Evolutionary conservation across 176 grass and related monocot species (phyloP).

Genomic region (Eragrostis nindensis): DNA sequence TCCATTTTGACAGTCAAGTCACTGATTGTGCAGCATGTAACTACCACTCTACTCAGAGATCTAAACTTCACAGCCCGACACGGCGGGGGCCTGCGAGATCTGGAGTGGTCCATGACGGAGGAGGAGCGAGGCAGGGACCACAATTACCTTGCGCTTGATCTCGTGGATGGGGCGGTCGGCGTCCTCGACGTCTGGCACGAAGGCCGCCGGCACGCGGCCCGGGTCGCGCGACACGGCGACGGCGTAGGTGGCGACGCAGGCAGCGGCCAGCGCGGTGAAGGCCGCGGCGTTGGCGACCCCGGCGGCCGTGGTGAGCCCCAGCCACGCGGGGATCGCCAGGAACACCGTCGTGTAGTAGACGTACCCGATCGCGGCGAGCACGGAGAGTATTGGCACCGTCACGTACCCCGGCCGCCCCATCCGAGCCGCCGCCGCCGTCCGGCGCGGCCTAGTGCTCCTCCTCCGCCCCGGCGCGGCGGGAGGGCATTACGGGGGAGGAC

Average conservation of each 20-base stretch:
- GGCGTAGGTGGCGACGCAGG: conserved; percentile 69
- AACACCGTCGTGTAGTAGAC: conserved; percentile 94
- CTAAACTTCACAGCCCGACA: conserved; percentile 30
- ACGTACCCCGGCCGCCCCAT: conserved; percentile 78
- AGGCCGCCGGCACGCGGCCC: conserved; percentile 85
- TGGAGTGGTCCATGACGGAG: conserved; percentile 3
- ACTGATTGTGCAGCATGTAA: not conserved
- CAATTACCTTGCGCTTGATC: conserved; percentile 85
- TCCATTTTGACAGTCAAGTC: not conserved
- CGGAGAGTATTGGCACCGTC: conserved; percentile 84
- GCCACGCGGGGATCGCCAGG: conserved; percentile 79
- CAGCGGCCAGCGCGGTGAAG: conserved; percentile 59
- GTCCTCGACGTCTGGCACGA: conserved; percentile 84
- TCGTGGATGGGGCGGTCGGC: conserved; percentile 64
- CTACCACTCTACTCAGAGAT: conserved; percentile 14
- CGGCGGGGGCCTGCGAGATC: conserved; percentile 36
- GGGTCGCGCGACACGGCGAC: conserved; percentile 74
- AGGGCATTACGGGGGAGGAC: conserved; percentile 38
- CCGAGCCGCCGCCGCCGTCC: not conserved
- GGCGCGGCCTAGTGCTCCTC: conserved; percentile 7
- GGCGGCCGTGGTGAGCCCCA: conserved; percentile 66
- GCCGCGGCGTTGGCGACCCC: conserved; percentile 72
- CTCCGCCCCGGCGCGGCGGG: conserved; percentile 11
- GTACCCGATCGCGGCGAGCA: conserved; percentile 77
- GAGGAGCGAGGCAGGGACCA: conserved; percentile 1